Percentiles rank a stretch among this genome's conserved stretches.
These are phyloP conservation scores for Leccinum colubrinum DNA, from an alignment of 1,284 basidiomycete genomes.

Conservation along the genomic window DNA sequence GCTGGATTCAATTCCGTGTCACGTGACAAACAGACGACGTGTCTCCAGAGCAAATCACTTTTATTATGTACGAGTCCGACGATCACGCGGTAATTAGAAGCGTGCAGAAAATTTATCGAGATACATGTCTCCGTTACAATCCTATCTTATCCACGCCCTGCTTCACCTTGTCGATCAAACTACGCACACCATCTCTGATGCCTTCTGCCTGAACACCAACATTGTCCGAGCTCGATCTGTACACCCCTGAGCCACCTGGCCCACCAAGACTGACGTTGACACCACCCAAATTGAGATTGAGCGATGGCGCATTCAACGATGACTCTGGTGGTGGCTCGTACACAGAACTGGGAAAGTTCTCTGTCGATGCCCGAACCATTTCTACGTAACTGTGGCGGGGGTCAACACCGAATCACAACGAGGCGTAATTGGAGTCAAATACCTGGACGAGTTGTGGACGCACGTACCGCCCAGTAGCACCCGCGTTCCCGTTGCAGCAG, in stretches of 20 bases:
- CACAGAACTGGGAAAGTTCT: constrained; percentile 59
- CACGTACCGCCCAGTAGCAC: constrained; percentile 90
- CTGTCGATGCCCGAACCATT: constrained; percentile 66
- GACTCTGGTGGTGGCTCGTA: constrained; percentile 72
- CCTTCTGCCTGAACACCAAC: constrained; percentile 79
- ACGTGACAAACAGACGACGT: constrained; percentile 29
- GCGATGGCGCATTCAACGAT: constrained; percentile 62
- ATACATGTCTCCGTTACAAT: constrained; percentile 34
- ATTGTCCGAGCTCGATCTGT: constrained; percentile 70
- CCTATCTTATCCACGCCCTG: constrained; percentile 83
- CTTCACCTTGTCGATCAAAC: constrained; percentile 83
- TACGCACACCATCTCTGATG: constrained; percentile 82
- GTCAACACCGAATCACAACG: constrained; percentile 3
- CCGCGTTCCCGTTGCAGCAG: constrained; percentile 57
- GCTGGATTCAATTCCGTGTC: constrained; percentile 1
- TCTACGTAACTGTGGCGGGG: constrained; percentile 60
- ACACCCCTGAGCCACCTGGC: constrained; percentile 76
- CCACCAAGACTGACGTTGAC: constrained; percentile 93
- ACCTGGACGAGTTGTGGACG: constrained; percentile 91
- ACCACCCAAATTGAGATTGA: constrained; percentile 88
- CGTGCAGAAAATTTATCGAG: not conserved
- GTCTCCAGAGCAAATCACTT: constrained; percentile 5
- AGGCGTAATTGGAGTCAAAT: constrained; percentile 19
- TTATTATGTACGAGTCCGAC: not conserved
- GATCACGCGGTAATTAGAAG: not conserved